Evolutionary conservation across 2,329 filamentous ascomycete species (phyloP).

Genomic region (Arachnomyces sp.): DNA sequence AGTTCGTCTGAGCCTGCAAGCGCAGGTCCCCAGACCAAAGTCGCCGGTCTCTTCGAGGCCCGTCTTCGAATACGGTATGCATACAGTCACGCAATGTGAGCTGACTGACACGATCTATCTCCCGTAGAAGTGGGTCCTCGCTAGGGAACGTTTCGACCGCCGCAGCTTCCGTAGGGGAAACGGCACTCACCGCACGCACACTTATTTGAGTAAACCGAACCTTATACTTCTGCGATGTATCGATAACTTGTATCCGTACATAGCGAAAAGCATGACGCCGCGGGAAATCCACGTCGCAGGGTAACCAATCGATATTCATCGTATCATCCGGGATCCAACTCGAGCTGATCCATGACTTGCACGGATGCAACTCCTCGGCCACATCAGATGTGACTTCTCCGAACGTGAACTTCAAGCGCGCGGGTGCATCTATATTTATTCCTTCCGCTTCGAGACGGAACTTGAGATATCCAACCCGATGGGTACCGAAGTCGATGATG

Average conservation of each 20-base stretch:
- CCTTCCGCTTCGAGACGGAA: slow-evolving; percentile 22
- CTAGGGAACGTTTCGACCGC: slow-evolving; percentile 12
- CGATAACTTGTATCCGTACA: slow-evolving; percentile 26
- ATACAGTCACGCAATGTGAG: slow-evolving; percentile 31
- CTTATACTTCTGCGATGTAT: slow-evolving; percentile 29
- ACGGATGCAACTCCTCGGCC: slow-evolving; percentile 24
- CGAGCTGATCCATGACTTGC: slow-evolving; percentile 32
- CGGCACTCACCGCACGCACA: slow-evolving; percentile 22
- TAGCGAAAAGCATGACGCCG: slow-evolving; percentile 29
- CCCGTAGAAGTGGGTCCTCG: slow-evolving; percentile 15
- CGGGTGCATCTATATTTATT: slow-evolving; percentile 29
- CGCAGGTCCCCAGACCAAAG: slow-evolving; percentile 32
- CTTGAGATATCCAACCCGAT: slow-evolving; percentile 26
- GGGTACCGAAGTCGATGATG: slow-evolving; percentile 27
- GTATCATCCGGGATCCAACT: slow-evolving; percentile 31
- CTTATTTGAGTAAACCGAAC: slow-evolving; percentile 22
- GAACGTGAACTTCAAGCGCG: slow-evolving; percentile 27
- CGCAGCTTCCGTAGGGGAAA: slow-evolving; percentile 11
- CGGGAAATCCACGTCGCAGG: slow-evolving; percentile 21
- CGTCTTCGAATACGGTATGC: slow-evolving; percentile 34
- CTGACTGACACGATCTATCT: slow-evolving; percentile 24
- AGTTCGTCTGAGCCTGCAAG: slow-evolving; percentile 30
- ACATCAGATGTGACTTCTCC: slow-evolving; percentile 32
- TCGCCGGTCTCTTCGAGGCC: slow-evolving; percentile 29
- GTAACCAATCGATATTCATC: slow-evolving; percentile 28